Base-by-base conservation (phyloP, 352 stramenopile genomes). In the Globisporangium megalacanthum region DNA sequence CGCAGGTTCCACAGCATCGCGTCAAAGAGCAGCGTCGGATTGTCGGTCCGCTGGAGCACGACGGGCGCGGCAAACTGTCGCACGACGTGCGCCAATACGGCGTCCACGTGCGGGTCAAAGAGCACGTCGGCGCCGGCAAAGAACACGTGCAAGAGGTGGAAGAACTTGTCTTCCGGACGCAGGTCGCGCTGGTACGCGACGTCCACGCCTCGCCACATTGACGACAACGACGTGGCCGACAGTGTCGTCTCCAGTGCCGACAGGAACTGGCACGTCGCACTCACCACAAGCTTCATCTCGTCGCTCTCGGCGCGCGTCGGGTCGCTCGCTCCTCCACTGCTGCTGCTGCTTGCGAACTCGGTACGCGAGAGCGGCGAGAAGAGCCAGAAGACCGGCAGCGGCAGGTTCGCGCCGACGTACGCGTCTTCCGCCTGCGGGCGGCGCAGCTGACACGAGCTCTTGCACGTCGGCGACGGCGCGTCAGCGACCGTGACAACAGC, bases 201-300 rank as follows among this genome's bases (percentile, higher is more conserved):
- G 15, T 5, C 29, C 14, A 52, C 53, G 14, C 42, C 22, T 13
- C 41, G 10, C 37, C 48, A 56, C 15, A 41, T 10, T 10, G 17
- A 50, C 5, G 50, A 10, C 20, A 14, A 25, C 6, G 50, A 14
- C 20, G 55, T 61, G 2, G 46, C 53, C 39, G 56, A 29, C 25
- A 29, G 25, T 29, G 25, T 52, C 1, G 54, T 52, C 52, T 88
- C 80, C 1, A 90, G 62, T 31, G 84, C 75, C 33, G 77, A 81
- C 33, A 88, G 60, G 61, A 83, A 90, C 1, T 73, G 74, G 52
- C 77, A 87, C 1, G 78, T 83, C 7, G 80, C 72, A 52, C 77
- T 87, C 22, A 90, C 69, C 36, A 90, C 79, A 6, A 90, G 61
- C 65, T 84, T 86, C 69, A 90, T 84, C 59, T 90, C 80, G 9